Base-by-base conservation (phyloP, 805 yeast species). In the Sugiyamaella chiloensis region DNA sequence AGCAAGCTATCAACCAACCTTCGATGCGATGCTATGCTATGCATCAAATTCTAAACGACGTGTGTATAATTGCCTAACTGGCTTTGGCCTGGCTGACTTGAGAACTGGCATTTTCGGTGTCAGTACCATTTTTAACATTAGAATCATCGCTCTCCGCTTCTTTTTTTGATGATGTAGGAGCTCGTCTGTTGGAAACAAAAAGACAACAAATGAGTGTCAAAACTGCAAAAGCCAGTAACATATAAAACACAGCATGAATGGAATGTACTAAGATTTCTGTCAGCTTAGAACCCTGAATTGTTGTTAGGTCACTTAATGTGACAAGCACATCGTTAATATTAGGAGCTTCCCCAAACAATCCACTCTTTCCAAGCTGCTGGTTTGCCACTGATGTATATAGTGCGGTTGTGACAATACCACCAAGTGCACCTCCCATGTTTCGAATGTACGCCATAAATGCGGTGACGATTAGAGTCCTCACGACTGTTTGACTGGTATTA, bases 341-440 rank as follows among this genome's bases (percentile, higher is more conserved):
- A 6, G 36, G 36, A n/a, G 9, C 14, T 7, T 7, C 19, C 7
- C 36, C 36, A 31, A 31, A 31, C 36, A 31, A 11, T 11, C 36
- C 42, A 23, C 30, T 39, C 16, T 8, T 24, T 12, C 12, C 14
- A 7, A 39, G 42, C 27, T 24, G 6, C 5, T 8, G 12, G 19
- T 39, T n/a, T 7, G 42, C 30, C 8, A 23, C 30, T 5, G 42
- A 21, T 23, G 27, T 39, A 17, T 39, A 39, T 5, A 39, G 17
- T 12, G 42, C 42, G 9, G 42, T 39, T 5, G 42, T 67, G 17
- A 75, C 52, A 27, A 61, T 62, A 3, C 72, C 60, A 23, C 74
- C 70, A 23, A 76, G 21, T 1, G 78, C 64, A 29, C 75, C 74
- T 16, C 75, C 76, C 21, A 75, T 48, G 1, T 71, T 57, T 57